Conservation (phyloP, 2,329 filamentous ascomycete species). For the Clathrospora elynae region DNA sequence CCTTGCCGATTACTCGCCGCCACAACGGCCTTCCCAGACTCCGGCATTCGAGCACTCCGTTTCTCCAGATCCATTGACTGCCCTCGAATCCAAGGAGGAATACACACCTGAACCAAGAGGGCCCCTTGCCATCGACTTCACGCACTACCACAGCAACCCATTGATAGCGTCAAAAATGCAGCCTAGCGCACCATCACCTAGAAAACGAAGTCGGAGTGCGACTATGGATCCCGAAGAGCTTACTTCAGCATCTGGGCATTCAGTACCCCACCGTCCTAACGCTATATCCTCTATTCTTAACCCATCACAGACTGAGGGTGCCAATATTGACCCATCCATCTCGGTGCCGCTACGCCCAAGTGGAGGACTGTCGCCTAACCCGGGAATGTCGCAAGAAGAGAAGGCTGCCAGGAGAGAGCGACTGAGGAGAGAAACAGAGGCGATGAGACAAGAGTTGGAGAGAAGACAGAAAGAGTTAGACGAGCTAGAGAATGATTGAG, state of each 20-base stretch:
- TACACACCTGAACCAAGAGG: constrained; percentile 37
- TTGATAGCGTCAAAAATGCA: constrained; percentile 23
- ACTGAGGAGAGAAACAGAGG: constrained; percentile 38
- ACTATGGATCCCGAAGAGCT: constrained; percentile 39
- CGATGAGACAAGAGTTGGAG: constrained; percentile 39
- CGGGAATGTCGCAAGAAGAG: constrained; percentile 31
- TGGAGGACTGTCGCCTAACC: constrained; percentile 27
- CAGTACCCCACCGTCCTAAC: constrained; percentile 40
- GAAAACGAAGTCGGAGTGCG: constrained; percentile 47
- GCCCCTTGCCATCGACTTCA: constrained; percentile 47
- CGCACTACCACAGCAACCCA: constrained; percentile 36
- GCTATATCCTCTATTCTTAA: constrained; percentile 45
- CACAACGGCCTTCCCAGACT: constrained; percentile 34
- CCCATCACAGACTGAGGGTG: constrained; percentile 31
- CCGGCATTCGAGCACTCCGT: constrained; percentile 41
- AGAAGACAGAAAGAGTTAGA: constrained; percentile 39
- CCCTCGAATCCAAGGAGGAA: constrained; percentile 37
- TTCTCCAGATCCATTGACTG: constrained; percentile 42
- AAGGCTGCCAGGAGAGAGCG: constrained; percentile 38
- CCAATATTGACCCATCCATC: constrained; percentile 43
- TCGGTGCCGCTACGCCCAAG: constrained; percentile 27
- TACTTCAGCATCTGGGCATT: constrained; percentile 20
- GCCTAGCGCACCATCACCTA: constrained; percentile 31
- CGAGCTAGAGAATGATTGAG: constrained; percentile 39
- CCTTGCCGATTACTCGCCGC: constrained; percentile 38